Evolutionary conservation across 2,329 filamentous ascomycete genomes (phyloP).

Genomic region (Cladorrhinum sp.): DNA sequence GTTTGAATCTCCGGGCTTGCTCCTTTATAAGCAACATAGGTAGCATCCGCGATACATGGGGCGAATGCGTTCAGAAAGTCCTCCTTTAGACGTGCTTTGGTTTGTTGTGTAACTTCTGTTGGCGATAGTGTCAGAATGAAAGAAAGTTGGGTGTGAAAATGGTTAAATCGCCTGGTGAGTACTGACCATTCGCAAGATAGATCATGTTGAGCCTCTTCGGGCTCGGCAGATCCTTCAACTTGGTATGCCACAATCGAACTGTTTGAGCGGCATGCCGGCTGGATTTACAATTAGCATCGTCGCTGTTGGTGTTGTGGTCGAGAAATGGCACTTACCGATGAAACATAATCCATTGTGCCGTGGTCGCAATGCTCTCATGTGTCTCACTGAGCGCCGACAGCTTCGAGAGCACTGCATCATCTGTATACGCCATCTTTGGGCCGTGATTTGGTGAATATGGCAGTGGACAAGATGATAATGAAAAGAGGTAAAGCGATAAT

Average conservation of each 20-base stretch:
- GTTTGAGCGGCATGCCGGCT: slow-evolving; percentile 92
- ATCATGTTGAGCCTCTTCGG: slow-evolving; percentile 85
- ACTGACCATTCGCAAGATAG: slow-evolving; percentile 88
- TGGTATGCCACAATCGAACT: slow-evolving; percentile 85
- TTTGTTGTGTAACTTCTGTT: slow-evolving; percentile 91
- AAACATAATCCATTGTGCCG: slow-evolving; percentile 99
- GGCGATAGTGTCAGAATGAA: slow-evolving; percentile 15
- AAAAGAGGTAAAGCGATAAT: slow-evolving; percentile 3
- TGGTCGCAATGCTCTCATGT: slow-evolving; percentile 93
- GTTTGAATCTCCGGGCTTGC: slow-evolving; percentile 80
- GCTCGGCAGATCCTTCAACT: slow-evolving; percentile 80
- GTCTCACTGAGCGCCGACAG: slow-evolving; percentile 94
- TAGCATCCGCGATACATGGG: slow-evolving; percentile 88
- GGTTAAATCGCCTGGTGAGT: slow-evolving; percentile 16
- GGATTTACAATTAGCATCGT: slow-evolving; percentile 30
- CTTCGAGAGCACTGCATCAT: slow-evolving; percentile 92
- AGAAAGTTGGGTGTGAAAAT: background rate
- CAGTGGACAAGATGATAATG: slow-evolving; percentile 2
- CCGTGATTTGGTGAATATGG: background rate
- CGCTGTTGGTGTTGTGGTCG: background rate
- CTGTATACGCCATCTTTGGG: slow-evolving; percentile 81
- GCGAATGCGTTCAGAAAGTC: slow-evolving; percentile 92
- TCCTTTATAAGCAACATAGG: slow-evolving; percentile 84
- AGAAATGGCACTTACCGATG: slow-evolving; percentile 66
- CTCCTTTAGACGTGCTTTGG: slow-evolving; percentile 84